Percentiles rank a stretch among this genome's conserved stretches.
Evolutionary conservation across 352 stramenopile genomes (phyloP).

Genomic region (Elongisporangium prolatum): DNA sequence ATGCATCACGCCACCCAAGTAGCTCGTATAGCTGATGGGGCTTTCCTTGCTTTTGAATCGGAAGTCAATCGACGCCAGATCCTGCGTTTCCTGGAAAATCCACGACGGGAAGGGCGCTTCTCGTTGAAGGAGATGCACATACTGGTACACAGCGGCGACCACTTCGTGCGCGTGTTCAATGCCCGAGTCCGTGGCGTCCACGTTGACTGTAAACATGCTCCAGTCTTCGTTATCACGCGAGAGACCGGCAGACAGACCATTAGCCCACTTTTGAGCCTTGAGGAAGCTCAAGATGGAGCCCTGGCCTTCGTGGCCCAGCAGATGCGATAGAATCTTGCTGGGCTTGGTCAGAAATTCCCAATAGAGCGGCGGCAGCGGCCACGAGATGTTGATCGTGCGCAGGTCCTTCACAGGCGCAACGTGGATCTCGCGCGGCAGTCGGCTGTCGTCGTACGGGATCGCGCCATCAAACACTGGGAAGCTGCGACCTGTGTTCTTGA

Average conservation of each 20-base stretch:
- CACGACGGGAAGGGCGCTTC: slow-evolving; percentile 40
- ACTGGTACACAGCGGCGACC: slow-evolving; percentile 59
- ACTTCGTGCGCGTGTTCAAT: slow-evolving; percentile 61
- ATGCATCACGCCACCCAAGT: slow-evolving; percentile 67
- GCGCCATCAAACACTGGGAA: slow-evolving; percentile 46
- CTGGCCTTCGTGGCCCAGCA: slow-evolving; percentile 92
- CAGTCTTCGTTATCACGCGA: slow-evolving; percentile 70
- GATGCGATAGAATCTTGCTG: slow-evolving; percentile 86
- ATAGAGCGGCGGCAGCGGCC: slow-evolving; percentile 54
- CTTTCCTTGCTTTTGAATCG: slow-evolving; percentile 79
- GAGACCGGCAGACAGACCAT: slow-evolving; percentile 64
- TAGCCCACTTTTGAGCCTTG: slow-evolving; percentile 75
- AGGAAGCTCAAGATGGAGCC: slow-evolving; percentile 92
- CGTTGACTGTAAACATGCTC: slow-evolving; percentile 56
- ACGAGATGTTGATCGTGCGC: slow-evolving; percentile 68
- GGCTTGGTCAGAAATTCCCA: slow-evolving; percentile 60
- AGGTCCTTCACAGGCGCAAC: slow-evolving; percentile 68
- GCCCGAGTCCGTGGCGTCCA: slow-evolving; percentile 63
- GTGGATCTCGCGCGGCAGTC: slow-evolving; percentile 37
- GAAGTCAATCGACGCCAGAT: slow-evolving; percentile 54
- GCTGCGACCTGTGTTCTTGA: slow-evolving; percentile 66
- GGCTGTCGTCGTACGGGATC: slow-evolving; percentile 43
- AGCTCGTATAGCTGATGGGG: slow-evolving; percentile 63
- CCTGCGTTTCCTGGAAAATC: slow-evolving; percentile 68
- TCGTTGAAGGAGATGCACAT: slow-evolving; percentile 46